These are phyloP conservation scores for Umbilicus rupestris DNA, from an alignment of 164 flowering plant genomes.

Conservation along the genomic window DNA sequence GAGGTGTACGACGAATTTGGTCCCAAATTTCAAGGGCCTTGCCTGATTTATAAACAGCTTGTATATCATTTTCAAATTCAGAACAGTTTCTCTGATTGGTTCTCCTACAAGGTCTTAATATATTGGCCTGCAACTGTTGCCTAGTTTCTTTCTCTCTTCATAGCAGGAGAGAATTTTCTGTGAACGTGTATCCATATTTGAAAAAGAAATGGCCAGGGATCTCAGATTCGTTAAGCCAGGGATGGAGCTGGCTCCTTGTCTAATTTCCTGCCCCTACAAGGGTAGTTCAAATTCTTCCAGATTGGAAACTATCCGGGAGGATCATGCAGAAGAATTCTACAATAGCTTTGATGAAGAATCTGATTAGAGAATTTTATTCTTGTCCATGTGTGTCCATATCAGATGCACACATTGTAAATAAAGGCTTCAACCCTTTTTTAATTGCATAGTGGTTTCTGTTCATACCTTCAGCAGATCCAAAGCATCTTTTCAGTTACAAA, in stretches of 20 bases:
- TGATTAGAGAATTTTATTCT: background rate
- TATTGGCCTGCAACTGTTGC: background rate
- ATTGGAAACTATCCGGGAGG: slow-evolving; percentile 24
- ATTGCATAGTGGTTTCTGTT: too few species aligned
- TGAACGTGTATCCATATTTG: background rate
- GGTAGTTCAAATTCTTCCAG: slow-evolving; percentile 15
- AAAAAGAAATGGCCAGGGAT: slow-evolving; percentile 13
- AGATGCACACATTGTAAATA: too few species aligned
- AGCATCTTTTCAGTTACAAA: background rate
- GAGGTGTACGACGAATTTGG: background rate
- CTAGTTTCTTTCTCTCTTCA: background rate
- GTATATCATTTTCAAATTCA: background rate
- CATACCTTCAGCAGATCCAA: too few species aligned
- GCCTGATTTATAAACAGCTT: background rate
- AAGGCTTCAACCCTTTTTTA: too few species aligned
- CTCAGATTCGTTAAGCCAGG: slow-evolving; percentile 7
- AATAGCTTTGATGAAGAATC: background rate
- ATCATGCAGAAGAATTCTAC: slow-evolving; percentile 14
- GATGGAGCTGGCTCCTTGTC: slow-evolving; percentile 22
- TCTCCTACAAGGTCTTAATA: background rate
- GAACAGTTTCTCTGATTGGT: background rate
- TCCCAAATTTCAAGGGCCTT: background rate
- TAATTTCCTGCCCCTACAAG: slow-evolving; percentile 13
- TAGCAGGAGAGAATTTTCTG: background rate
- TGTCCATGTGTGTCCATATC: background rate